Evolutionary conservation across 371 early-diverging fungal genomes (phyloP).

Genomic region (Quaeritorhiza haematococci): DNA sequence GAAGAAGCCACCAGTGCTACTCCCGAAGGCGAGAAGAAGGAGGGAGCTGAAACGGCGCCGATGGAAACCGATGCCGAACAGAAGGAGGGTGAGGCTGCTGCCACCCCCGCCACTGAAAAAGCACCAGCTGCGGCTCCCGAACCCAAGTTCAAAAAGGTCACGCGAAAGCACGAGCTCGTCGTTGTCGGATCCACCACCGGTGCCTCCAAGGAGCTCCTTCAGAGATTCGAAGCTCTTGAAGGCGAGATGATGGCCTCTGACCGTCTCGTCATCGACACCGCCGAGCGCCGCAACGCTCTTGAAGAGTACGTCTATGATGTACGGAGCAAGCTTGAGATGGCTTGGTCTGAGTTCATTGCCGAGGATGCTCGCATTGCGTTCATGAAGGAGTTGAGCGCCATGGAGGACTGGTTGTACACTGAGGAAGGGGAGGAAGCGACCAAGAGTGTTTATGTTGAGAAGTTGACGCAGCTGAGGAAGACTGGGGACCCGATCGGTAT

Average conservation of each 20-base stretch:
- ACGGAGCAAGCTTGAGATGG: slow-evolving; percentile 78
- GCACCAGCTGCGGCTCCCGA: slow-evolving; percentile 35
- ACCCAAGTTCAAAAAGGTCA: slow-evolving; percentile 73
- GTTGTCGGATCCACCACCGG: slow-evolving; percentile 60
- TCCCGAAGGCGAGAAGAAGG: slow-evolving; percentile 47
- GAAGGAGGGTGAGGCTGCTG: slow-evolving; percentile 9
- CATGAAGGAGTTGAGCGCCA: slow-evolving; percentile 60
- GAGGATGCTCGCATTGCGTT: slow-evolving; percentile 69
- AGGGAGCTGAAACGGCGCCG: slow-evolving; percentile 47
- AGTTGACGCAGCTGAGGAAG: slow-evolving; percentile 74
- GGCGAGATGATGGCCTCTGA: slow-evolving; percentile 80
- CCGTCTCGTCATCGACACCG: slow-evolving; percentile 87
- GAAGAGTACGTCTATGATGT: slow-evolving; percentile 98
- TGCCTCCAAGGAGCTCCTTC: slow-evolving; percentile 51
- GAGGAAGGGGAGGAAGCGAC: slow-evolving; percentile 91
- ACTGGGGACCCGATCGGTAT: slow-evolving; percentile 77
- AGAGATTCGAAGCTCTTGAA: slow-evolving; percentile 71
- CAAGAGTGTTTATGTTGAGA: slow-evolving; percentile 81
- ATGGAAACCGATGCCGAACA: slow-evolving; percentile 37
- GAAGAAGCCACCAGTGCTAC: slow-evolving; percentile 3
- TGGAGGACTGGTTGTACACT: slow-evolving; percentile 94
- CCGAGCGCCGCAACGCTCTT: slow-evolving; percentile 87
- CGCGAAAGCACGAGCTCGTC: slow-evolving; percentile 81
- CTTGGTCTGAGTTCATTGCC: slow-evolving; percentile 69
- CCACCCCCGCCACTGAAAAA: slow-evolving; percentile 15